Evolutionary conservation across 208 protist species (phyloP).

Genomic region (Leishmania amazonensis): DNA sequence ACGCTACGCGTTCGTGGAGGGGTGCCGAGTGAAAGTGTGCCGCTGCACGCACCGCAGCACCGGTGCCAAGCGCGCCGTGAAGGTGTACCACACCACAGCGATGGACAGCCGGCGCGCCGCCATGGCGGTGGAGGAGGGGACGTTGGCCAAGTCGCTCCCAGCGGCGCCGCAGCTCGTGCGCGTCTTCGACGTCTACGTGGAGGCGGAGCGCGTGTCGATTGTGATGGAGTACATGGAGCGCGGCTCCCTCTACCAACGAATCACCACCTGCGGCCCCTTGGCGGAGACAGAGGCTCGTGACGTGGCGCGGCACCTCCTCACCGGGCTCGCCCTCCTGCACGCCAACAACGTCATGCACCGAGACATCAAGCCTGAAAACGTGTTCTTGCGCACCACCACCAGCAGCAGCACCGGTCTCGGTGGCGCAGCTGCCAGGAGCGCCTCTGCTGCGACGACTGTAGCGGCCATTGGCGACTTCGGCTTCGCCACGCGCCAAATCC

Average conservation of each 20-base stretch:
- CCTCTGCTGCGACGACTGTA: slow-evolving; percentile 21
- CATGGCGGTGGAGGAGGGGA: slow-evolving; percentile 53
- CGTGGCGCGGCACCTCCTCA: slow-evolving; percentile 96
- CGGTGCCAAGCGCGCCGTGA: slow-evolving; percentile 52
- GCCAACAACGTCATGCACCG: slow-evolving; percentile 98
- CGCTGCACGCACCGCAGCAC: slow-evolving; percentile 52
- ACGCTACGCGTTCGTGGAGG: slow-evolving; percentile 34
- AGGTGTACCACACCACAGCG: slow-evolving; percentile 58
- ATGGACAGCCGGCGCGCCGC: slow-evolving; percentile 42
- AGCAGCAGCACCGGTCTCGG: background rate
- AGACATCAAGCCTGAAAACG: slow-evolving; percentile 99
- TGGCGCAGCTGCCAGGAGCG: background rate
- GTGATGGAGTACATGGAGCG: slow-evolving; percentile 98
- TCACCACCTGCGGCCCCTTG: slow-evolving; percentile 90
- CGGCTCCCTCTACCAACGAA: slow-evolving; percentile 97
- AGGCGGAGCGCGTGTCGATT: slow-evolving; percentile 64
- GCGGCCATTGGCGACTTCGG: slow-evolving; percentile 98
- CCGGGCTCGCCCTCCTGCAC: slow-evolving; percentile 94
- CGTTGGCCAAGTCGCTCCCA: slow-evolving; percentile 47
- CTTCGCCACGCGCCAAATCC: slow-evolving; percentile 88
- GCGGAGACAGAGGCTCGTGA: slow-evolving; percentile 91
- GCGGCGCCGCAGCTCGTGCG: slow-evolving; percentile 53
- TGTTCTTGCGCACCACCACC: slow-evolving; percentile 94
- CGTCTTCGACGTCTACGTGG: slow-evolving; percentile 94
- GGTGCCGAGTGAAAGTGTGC: slow-evolving; percentile 46